These are phyloP conservation scores for Cornus suecica DNA, from an alignment of 148 eudicot genomes.

Conservation along the genomic window DNA sequence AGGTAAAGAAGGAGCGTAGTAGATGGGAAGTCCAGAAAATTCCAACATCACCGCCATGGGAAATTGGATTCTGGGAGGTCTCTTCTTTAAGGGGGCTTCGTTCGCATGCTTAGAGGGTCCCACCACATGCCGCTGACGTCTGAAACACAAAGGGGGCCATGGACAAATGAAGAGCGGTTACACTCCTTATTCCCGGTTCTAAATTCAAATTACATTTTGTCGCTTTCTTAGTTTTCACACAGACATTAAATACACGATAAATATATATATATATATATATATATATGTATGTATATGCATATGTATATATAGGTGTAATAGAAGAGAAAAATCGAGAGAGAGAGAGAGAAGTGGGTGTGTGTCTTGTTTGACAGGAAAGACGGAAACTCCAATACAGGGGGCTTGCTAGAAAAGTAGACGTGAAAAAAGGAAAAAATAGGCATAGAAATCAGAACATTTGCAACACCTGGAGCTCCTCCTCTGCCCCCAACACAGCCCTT, in stretches of 20 bases:
- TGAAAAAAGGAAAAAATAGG: not conserved
- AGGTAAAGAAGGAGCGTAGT: no score
- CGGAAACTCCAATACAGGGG: constrained; percentile 3
- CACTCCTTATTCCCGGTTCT: not conserved
- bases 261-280: not conserved
- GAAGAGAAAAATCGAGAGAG: no score
- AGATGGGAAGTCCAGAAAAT: no score
- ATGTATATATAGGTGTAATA: no score
- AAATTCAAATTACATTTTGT: not conserved
- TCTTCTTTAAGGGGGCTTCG: no score
- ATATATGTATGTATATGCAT: no score
- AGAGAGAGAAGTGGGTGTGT: not conserved
- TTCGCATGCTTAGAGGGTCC: no score
- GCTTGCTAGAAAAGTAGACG: no score
- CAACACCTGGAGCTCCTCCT: constrained; percentile 35
- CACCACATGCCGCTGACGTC: not conserved
- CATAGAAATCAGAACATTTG: constrained; percentile 29
- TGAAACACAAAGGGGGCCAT: not conserved
- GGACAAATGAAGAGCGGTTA: not conserved
- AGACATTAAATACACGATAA: no score
- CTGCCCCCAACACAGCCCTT: constrained; percentile 22
- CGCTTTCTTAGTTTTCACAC: no score
- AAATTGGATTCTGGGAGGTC: no score
- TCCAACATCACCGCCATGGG: no score
- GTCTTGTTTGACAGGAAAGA: constrained; percentile 2